Evolutionary conservation across 176 grass and related monocot genomes (phyloP), one percentile per base, ranked within the genome.

Genomic region (Paspalum vaginatum): DNA sequence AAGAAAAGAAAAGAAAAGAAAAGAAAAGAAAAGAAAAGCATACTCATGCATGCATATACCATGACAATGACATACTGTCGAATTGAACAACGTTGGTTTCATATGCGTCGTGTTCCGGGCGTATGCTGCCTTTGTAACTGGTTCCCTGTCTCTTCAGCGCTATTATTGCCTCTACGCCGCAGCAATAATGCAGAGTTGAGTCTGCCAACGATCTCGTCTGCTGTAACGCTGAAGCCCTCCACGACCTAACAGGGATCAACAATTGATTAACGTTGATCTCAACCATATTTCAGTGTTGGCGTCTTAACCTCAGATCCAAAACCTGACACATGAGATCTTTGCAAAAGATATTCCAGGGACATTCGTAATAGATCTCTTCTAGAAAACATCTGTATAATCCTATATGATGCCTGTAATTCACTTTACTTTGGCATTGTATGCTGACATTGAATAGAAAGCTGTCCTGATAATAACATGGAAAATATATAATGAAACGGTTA

Each of bases 201-300:
- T 70, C 80, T 88, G 61, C 50, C 86, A 42, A 79, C 27, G 16
- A 83, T 83, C 50, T 88, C 80, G 42, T 83, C 86, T 7, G 80
- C 80, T 16, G 58, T 73, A 9, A 79, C 27, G 1, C 3, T 79
- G 68, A 73, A 79, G 49, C 74, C 59, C 16, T 79, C 74, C 42
- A 83, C 86, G 51, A 66, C 50, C 80, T 87, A 61, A 76, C 12
- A 69, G n/a, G 46, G 32, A 32, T 32, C 32, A 61, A 48, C 12
- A 68, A 26, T 26, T 8, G 48, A 5, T 11, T 21, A 8, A 5
- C 12, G 0, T 57, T 62, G 8, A 72, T 41, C 8, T 12, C 1
- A 63, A 44, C 2, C 11, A 76, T 61, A 32, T 32, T 32, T 1
- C 32, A 32, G 32, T 32, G 32, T 32, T 32, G 32, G 32, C 1